Percentiles rank a stretch among this genome's conserved stretches.
These are phyloP conservation scores for Ophiostoma piceae DNA, from an alignment of 2,329 filamentous ascomycete genomes.

Conservation along the genomic window DNA sequence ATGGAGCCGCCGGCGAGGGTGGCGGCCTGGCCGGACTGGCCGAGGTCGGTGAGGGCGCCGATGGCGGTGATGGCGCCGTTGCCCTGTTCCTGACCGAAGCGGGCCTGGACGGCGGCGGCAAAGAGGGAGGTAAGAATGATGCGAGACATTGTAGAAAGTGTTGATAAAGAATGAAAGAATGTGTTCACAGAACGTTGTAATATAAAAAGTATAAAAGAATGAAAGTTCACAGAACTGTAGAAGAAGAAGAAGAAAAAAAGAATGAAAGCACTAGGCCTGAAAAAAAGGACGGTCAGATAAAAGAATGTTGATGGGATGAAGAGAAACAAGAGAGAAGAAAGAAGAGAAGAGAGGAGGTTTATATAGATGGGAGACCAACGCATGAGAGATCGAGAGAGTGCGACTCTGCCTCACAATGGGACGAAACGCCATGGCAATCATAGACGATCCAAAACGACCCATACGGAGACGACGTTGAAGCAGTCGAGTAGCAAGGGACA, in stretches of 20 bases:
- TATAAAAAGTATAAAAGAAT: not conserved
- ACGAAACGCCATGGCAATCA: constrained; percentile 8
- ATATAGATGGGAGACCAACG: constrained; percentile 9
- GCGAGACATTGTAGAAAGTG: constrained; percentile 23
- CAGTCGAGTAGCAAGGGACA: no score
- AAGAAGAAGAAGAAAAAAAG: not conserved
- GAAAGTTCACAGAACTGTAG: constrained; percentile 11
- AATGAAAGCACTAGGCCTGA: constrained; percentile 17
- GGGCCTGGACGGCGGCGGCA: constrained; percentile 36
- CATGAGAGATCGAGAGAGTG: not conserved
- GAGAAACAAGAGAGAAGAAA: not conserved
- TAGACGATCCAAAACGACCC: constrained; percentile 2
- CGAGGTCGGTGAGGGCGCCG: constrained; percentile 46
- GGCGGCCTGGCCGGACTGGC: constrained; percentile 53
- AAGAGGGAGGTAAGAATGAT: constrained; percentile 37
- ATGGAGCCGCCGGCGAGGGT: constrained; percentile 59
- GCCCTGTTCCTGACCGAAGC: constrained; percentile 59
- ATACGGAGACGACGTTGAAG: not conserved
- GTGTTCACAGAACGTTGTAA: constrained; percentile 23
- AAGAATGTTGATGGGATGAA: constrained; percentile 14
- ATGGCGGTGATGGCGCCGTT: constrained; percentile 48
- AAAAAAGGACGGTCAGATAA: constrained; percentile 14
- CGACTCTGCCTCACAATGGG: constrained; percentile 4
- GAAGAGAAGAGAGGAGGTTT: not conserved
- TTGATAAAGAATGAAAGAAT: not conserved